A percentile compares a stretch with the other conserved stretches of the same genome.
phyloP scores from a whole-genome alignment of 192 early-diverging fungal species.

The Paraglomus occultum region DNA sequence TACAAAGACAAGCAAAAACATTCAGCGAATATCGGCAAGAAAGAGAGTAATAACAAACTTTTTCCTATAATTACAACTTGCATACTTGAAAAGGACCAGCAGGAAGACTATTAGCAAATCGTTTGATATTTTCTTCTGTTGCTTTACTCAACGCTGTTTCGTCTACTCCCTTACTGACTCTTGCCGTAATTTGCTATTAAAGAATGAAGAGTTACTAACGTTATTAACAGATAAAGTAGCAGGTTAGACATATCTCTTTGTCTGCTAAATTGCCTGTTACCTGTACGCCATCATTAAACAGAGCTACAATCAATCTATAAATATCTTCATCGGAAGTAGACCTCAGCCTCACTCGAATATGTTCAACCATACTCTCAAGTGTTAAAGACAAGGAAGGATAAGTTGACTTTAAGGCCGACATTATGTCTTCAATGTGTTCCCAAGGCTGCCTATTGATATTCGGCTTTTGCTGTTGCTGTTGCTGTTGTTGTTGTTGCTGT shows the following conservation, averaged over 20 bases:
- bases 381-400: conserved; percentile 91
- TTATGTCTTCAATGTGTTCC: conserved; percentile 93
- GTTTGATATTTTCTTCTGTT: conserved; percentile 76
- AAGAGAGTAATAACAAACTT: neutral
- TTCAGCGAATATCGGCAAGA: neutral
- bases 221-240: too few species aligned
- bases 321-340: conserved; percentile 97
- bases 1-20: conserved; percentile 24
- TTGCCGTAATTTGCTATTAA: conserved; percentile 64
- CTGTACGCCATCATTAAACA: conserved; percentile 89
- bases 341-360: conserved; percentile 91
- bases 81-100: conserved; percentile 69
- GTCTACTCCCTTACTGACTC: conserved; percentile 59
- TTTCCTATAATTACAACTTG: conserved; percentile 2
- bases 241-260: too few species aligned
- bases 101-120: conserved; percentile 87
- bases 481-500: conserved; percentile 22
- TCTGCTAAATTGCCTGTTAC: conserved; percentile 37
- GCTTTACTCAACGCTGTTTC: conserved; percentile 58
- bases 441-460: conserved; percentile 56
- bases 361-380: conserved; percentile 99
- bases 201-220: neutral
- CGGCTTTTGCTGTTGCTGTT: conserved; percentile 32
- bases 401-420: conserved; percentile 91
- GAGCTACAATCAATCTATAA: conserved; percentile 89